Conservation (phyloP, 164 flowering plant genomes). For the Echeveria elegans region DNA sequence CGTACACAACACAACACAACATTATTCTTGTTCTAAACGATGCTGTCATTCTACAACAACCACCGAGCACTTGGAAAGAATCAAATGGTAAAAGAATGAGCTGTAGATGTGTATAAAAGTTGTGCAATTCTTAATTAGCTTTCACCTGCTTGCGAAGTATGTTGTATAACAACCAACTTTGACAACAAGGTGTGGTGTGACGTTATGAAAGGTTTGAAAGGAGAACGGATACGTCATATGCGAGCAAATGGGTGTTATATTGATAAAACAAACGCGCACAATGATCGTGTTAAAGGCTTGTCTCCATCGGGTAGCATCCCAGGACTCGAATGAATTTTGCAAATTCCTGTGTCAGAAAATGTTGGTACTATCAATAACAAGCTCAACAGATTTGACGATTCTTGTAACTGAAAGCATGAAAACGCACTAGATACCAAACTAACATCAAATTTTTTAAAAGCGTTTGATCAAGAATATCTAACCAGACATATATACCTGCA, state of each 20-base stretch:
- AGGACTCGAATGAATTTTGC: constrained; percentile 50
- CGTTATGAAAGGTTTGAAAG: background rate
- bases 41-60: background rate
- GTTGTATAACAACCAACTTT: background rate
- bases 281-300: constrained; percentile 16
- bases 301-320: constrained; percentile 65
- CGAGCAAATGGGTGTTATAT: background rate
- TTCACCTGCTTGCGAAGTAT: background rate
- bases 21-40: background rate
- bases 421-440: background rate
- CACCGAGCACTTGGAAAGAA: background rate
- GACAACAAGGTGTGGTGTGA: background rate
- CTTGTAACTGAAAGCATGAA: too few relatives aligned
- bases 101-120: background rate
- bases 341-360: constrained; percentile 37
- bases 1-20: background rate
- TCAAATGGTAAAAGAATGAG: background rate
- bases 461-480: background rate
- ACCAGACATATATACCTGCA: constrained; percentile 60
- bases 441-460: background rate
- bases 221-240: background rate
- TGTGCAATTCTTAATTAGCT: background rate
- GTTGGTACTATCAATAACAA: background rate
- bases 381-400: too few relatives aligned
- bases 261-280: background rate